A percentile compares a stretch with the other conserved stretches of the same genome.
Evolutionary conservation across 805 yeast species (phyloP).

Genomic region (Tetrapisispora arboricola): DNA sequence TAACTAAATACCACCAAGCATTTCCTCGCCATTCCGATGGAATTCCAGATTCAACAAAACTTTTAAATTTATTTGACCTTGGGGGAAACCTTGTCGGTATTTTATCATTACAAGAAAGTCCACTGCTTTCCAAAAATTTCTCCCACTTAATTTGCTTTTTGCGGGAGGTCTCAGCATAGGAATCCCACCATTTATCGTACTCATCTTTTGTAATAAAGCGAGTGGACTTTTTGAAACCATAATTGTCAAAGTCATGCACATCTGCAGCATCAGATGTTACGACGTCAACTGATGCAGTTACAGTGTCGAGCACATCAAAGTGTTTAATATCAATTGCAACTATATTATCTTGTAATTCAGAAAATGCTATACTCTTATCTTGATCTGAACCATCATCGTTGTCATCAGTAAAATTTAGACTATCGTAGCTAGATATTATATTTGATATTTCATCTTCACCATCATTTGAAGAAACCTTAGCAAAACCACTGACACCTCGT

Average conservation of each 20-base stretch:
- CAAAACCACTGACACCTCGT: background rate
- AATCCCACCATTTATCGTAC: slow-evolving; percentile 68
- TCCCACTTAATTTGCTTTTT: slow-evolving; percentile 74
- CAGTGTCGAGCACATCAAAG: background rate
- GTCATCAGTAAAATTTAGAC: background rate
- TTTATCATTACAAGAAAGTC: slow-evolving; percentile 41
- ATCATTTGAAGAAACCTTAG: background rate
- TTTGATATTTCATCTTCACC: background rate
- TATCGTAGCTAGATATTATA: background rate
- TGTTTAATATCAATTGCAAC: background rate
- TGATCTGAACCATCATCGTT: background rate
- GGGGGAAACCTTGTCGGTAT: slow-evolving; percentile 66
- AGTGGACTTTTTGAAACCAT: slow-evolving; percentile 80
- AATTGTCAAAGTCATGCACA: slow-evolving; percentile 46
- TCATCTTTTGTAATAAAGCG: slow-evolving; percentile 41
- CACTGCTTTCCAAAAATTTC: slow-evolving; percentile 51
- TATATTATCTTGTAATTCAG: background rate
- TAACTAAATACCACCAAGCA: slow-evolving; percentile 93
- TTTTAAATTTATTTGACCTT: slow-evolving; percentile 61
- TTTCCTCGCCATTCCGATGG: slow-evolving; percentile 97
- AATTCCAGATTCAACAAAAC: slow-evolving; percentile 79
- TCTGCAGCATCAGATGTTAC: background rate
- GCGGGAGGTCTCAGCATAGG: slow-evolving; percentile 50
- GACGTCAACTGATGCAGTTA: background rate
- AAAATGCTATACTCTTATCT: background rate